Conservation (phyloP, 2,329 filamentous ascomycete genomes). For the Macroventuria anomochaeta region DNA sequence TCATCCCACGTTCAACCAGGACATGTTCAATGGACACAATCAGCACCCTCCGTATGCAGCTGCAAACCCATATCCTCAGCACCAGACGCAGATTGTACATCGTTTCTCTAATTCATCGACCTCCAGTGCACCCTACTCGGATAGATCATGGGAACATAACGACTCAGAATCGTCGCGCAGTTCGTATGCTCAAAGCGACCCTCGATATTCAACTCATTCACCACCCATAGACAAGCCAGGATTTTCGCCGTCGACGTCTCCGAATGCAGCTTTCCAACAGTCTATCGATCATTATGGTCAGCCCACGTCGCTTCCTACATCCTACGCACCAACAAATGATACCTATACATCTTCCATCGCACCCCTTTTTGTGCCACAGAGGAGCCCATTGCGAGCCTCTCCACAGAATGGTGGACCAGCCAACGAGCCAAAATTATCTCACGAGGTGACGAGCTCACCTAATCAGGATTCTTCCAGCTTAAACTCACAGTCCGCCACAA, state of each 20-base stretch:
- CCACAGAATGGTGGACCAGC: background rate
- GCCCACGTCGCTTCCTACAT: slow-evolving; percentile 1
- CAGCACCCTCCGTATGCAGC: slow-evolving; percentile 9
- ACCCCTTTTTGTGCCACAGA: slow-evolving; percentile 22
- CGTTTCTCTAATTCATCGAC: slow-evolving; percentile 35
- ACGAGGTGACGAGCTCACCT: background rate
- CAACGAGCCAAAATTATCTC: background rate
- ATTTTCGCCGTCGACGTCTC: slow-evolving; percentile 2
- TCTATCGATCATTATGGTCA: slow-evolving; percentile 4
- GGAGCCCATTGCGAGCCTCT: slow-evolving; percentile 7
- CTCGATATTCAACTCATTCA: slow-evolving; percentile 3
- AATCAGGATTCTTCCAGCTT: background rate
- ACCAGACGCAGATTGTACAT: background rate
- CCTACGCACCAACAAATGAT: slow-evolving; percentile 11
- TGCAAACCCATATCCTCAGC: background rate
- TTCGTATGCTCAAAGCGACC: slow-evolving; percentile 21
- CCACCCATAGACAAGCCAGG: background rate
- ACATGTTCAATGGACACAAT: slow-evolving; percentile 21
- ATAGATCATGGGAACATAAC: slow-evolving; percentile 35
- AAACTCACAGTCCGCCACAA: background rate
- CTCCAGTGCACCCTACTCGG: slow-evolving; percentile 38
- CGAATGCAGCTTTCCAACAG: slow-evolving; percentile 3
- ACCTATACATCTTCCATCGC: slow-evolving; percentile 19
- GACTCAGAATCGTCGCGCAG: slow-evolving; percentile 36
- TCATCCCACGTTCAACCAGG: slow-evolving; percentile 27